phyloP scores from a whole-genome alignment of 768 basidiomycete genomes.

The Tulasnella sp. region DNA sequence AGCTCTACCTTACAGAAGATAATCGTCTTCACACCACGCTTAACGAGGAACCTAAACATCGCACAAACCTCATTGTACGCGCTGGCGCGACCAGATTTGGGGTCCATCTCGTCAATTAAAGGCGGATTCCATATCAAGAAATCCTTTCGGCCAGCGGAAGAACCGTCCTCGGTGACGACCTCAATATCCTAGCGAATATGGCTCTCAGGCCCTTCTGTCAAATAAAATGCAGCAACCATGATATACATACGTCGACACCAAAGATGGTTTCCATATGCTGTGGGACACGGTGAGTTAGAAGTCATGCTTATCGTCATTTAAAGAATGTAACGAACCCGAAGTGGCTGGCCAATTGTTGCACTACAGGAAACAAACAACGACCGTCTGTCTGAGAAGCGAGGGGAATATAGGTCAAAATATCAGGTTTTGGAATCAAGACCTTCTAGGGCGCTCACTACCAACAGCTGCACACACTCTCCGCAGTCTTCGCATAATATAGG shows the following conservation, averaged over 20 bases:
- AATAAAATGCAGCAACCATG: background rate
- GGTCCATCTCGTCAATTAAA: conserved; percentile 43
- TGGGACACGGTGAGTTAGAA: background rate
- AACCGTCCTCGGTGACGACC: conserved; percentile 67
- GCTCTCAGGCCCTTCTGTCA: background rate
- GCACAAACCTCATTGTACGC: conserved; percentile 57
- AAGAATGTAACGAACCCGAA: conserved; percentile 21
- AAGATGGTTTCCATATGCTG: conserved; percentile 70
- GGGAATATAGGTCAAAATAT: conserved; percentile 14
- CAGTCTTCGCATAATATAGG: conserved; percentile 65
- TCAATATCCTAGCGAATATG: conserved; percentile 39
- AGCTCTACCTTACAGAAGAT: conserved; percentile 74
- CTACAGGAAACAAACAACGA: conserved; percentile 73
- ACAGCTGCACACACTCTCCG: conserved; percentile 65
- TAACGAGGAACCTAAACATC: conserved; percentile 74
- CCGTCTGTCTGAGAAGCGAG: conserved; percentile 36
- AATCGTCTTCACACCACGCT: conserved; percentile 66
- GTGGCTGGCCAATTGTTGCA: conserved; percentile 73
- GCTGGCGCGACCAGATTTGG: conserved; percentile 43
- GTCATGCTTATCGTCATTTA: background rate
- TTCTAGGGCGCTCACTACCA: conserved; percentile 45
- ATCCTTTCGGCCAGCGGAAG: conserved; percentile 72
- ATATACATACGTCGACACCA: conserved; percentile 39
- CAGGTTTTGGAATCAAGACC: background rate
- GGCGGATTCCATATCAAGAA: conserved; percentile 71